These are phyloP conservation scores for Asterella californica DNA, from an alignment of 225 moss, liverwort and hornwort species.

Conservation along the genomic window DNA sequence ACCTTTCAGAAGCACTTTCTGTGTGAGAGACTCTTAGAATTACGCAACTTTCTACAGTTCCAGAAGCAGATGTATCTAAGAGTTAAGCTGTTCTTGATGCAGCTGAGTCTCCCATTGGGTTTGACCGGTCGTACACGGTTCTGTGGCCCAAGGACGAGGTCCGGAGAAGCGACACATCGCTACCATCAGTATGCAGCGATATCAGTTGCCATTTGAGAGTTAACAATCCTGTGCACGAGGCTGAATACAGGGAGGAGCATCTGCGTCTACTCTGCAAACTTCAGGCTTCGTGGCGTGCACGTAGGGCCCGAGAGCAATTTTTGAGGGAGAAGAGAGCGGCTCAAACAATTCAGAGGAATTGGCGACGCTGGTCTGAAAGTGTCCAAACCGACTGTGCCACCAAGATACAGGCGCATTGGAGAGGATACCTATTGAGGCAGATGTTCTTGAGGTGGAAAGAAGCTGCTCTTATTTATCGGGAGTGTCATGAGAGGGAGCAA, in stretches of 20 bases:
- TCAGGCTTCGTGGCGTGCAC: conserved; percentile 31
- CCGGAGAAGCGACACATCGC: conserved; percentile 1
- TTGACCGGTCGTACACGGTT: conserved; percentile 33
- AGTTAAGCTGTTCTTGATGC: not conserved
- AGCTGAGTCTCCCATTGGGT: conserved; percentile 36
- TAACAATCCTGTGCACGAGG: not conserved
- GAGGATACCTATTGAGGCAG: conserved; percentile 24
- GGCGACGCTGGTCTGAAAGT: conserved; percentile 15
- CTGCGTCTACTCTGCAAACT: conserved; percentile 21
- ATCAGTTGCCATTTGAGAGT: not conserved
- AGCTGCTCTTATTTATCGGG: conserved; percentile 21
- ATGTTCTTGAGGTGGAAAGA: conserved; percentile 22
- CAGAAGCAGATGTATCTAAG: not conserved
- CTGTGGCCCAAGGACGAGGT: conserved; percentile 29
- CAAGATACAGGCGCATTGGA: conserved; percentile 37
- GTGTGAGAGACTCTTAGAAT: not conserved
- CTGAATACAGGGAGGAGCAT: not conserved
- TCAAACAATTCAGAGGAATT: conserved; percentile 14
- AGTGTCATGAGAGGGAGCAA: conserved; percentile 18
- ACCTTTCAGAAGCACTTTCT: not conserved
- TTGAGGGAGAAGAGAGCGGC: conserved; percentile 6
- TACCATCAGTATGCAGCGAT: conserved; percentile 4
- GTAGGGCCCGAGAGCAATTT: not conserved
- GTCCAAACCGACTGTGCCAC: conserved; percentile 5
- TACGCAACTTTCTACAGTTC: not conserved